phyloP scores from a whole-genome alignment of 2,329 filamentous ascomycete genomes.

The Stachybotrys chlorohalonatus region DNA sequence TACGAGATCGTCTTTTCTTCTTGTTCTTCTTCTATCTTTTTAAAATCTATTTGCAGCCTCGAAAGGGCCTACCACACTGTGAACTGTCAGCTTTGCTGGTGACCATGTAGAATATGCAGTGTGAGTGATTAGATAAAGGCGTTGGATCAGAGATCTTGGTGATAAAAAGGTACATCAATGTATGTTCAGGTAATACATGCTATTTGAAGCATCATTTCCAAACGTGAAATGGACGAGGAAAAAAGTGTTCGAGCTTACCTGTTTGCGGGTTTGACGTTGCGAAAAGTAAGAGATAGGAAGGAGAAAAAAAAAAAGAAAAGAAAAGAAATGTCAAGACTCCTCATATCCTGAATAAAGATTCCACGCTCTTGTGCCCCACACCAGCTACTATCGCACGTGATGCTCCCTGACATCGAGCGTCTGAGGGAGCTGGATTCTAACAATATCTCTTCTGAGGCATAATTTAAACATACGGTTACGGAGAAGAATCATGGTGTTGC shows the following conservation, averaged over 20 bases:
- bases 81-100: background rate
- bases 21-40: background rate
- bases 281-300: no score
- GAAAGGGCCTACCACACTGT: no score
- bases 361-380: no score
- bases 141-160: conserved; percentile 63
- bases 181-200: conserved; percentile 52
- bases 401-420: no score
- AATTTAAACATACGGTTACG: no score
- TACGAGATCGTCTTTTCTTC: no score
- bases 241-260: background rate
- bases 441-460: no score
- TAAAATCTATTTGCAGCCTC: background rate
- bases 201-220: conserved; percentile 42
- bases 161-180: conserved; percentile 52
- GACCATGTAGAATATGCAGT: background rate
- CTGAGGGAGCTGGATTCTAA: background rate
- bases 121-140: background rate
- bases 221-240: conserved; percentile 2
- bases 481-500: no score
- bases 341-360: no score
- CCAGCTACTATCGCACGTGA: no score
- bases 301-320: conserved; percentile 1
- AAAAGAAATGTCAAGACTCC: background rate
- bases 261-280: no score